A percentile compares a stretch with the other conserved stretches of the same genome.
Conservation (phyloP, 2,329 filamentous ascomycete species). For the Macrophomina tecta region DNA sequence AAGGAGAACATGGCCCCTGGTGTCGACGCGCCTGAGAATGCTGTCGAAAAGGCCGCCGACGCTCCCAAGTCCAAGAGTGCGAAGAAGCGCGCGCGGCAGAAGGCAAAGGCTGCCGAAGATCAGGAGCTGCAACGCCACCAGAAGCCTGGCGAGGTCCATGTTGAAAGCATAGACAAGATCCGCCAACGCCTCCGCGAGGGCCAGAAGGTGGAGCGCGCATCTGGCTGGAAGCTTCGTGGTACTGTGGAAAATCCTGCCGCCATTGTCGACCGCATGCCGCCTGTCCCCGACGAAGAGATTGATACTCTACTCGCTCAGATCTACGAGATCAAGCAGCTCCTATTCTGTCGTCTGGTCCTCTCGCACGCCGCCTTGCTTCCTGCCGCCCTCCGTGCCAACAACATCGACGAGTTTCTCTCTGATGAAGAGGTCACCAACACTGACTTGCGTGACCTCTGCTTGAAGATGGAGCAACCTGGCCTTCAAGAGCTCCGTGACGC, state of each 20-base stretch:
- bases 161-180: slow-evolving; percentile 52
- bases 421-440: slow-evolving; percentile 50
- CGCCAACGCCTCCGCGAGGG: slow-evolving; percentile 49
- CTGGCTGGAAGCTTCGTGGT: slow-evolving; percentile 44
- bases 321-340: slow-evolving; percentile 55
- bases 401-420: slow-evolving; percentile 53
- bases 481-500: slow-evolving; percentile 59
- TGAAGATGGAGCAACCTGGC: slow-evolving; percentile 56
- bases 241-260: slow-evolving; percentile 41
- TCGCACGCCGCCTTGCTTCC: slow-evolving; percentile 55
- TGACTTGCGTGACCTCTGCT: slow-evolving; percentile 55
- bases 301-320: slow-evolving; percentile 52
- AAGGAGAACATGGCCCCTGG: neutral
- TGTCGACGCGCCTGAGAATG: neutral
- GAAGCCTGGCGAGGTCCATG: slow-evolving; percentile 47
- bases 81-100: slow-evolving; percentile 45
- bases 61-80: slow-evolving; percentile 32
- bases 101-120: slow-evolving; percentile 35
- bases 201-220: slow-evolving; percentile 42
- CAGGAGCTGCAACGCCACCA: slow-evolving; percentile 31
- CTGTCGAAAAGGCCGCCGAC: neutral
- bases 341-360: slow-evolving; percentile 57
- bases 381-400: slow-evolving; percentile 51
- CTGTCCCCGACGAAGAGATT: slow-evolving; percentile 52
- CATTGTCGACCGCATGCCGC: slow-evolving; percentile 42